Evolutionary conservation across 2,329 filamentous ascomycete genomes (phyloP).

Genomic region (Stromatinia cepivora): DNA sequence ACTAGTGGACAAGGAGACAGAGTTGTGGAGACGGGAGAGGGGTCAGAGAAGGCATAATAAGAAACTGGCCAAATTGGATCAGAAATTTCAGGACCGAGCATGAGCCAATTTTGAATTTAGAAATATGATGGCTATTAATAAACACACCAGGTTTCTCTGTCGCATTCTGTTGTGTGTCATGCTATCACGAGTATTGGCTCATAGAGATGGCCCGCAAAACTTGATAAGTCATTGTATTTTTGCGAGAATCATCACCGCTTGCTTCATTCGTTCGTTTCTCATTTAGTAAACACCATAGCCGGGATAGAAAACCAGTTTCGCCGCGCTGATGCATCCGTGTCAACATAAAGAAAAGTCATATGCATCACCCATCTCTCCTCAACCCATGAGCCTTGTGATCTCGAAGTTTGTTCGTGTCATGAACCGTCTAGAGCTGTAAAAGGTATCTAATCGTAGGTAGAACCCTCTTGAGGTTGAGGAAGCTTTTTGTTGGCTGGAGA

Average conservation of each 20-base stretch:
- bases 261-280: constrained; percentile 26
- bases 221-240: constrained; percentile 1
- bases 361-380: constrained; percentile 7
- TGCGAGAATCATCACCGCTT: constrained; percentile 18
- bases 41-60: constrained; percentile 35
- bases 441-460: constrained; percentile 49
- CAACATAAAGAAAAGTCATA: constrained; percentile 27
- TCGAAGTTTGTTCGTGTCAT: constrained; percentile 10
- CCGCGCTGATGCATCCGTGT: constrained; percentile 42
- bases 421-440: not conserved
- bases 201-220: not conserved
- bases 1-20: constrained; percentile 50
- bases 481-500: constrained; percentile 90
- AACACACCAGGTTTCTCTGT: not conserved
- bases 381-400: not conserved
- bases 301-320: constrained; percentile 35
- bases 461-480: constrained; percentile 86
- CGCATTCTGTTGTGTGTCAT: not conserved
- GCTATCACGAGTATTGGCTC: not conserved
- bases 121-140: not conserved
- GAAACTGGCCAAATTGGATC: constrained; percentile 24
- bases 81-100: constrained; percentile 12
- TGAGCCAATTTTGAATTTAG: constrained; percentile 1
- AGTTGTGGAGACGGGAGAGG: constrained; percentile 42
- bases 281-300: constrained; percentile 29